phyloP scores from a whole-genome alignment of 106 monocot genomes.

The Hemerocallis citrina region DNA sequence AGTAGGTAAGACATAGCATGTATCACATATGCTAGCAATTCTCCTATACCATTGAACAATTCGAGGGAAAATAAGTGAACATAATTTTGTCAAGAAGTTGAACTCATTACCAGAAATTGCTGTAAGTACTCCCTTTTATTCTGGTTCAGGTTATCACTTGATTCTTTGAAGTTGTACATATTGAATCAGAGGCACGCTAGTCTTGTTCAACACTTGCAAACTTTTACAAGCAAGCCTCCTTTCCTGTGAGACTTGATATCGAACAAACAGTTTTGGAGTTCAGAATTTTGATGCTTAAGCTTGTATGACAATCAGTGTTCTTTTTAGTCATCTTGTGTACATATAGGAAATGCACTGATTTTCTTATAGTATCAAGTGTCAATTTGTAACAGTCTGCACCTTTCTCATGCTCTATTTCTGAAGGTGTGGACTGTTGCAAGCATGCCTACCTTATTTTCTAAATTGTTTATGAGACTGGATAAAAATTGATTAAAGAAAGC shows the following conservation, averaged over 20 bases:
- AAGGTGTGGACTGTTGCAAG: background rate
- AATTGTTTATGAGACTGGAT: too few species aligned
- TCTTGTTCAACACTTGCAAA: conserved; percentile 93
- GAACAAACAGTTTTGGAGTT: conserved; percentile 94
- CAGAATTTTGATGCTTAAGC: conserved; percentile 83
- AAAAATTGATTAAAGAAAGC: too few species aligned
- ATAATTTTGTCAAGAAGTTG: conserved; percentile 94
- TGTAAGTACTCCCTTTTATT: conserved; percentile 40
- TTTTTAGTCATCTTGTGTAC: background rate
- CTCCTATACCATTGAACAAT: too few species aligned
- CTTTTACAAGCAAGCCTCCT: conserved; percentile 92
- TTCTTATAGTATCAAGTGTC: background rate
- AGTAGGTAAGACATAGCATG: too few species aligned
- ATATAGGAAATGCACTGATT: too few species aligned
- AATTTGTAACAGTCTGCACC: background rate
- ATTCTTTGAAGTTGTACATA: conserved; percentile 3
- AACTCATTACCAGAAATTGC: conserved; percentile 96
- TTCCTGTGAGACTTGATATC: conserved; percentile 89
- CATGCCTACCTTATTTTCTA: background rate
- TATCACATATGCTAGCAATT: too few species aligned
- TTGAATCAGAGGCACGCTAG: conserved; percentile 84
- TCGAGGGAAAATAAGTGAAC: too few species aligned
- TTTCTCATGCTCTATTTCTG: background rate
- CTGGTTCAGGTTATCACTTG: background rate
- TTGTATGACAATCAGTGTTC: background rate